A percentile compares a stretch with the other conserved stretches of the same genome.
Evolutionary conservation across 495 filamentous ascomycete species (phyloP).

Genomic region (Xylaria scruposa): DNA sequence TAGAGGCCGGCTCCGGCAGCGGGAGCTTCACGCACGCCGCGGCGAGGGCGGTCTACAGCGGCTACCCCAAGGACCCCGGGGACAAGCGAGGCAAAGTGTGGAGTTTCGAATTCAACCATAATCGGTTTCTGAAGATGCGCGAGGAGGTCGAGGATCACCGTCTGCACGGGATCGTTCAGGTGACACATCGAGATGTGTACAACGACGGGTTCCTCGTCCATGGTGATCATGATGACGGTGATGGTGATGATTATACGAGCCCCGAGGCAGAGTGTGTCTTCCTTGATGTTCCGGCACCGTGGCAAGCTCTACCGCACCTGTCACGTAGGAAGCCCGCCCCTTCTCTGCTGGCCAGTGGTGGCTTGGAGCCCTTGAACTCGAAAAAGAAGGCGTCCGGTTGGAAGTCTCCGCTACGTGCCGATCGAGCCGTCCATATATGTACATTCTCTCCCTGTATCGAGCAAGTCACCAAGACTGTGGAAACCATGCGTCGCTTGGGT

Average conservation of each 20-base stretch:
- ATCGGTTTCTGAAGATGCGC: constrained; percentile 72
- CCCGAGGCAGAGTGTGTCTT: constrained; percentile 84
- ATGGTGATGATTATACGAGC: constrained; percentile 44
- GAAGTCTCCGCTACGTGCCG: constrained; percentile 73
- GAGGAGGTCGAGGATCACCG: constrained; percentile 79
- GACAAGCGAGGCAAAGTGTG: constrained; percentile 74
- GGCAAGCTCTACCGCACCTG: constrained; percentile 86
- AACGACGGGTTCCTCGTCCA: constrained; percentile 76
- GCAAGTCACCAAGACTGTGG: constrained; percentile 85
- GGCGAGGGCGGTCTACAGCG: constrained; percentile 85
- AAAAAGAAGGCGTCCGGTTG: constrained; percentile 38
- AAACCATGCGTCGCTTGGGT: constrained; percentile 73
- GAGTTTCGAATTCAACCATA: constrained; percentile 92
- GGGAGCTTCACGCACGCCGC: constrained; percentile 95
- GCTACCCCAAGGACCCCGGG: constrained; percentile 60
- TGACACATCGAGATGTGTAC: constrained; percentile 95
- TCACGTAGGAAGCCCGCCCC: constrained; percentile 61
- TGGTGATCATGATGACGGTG: no score
- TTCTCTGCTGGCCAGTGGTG: constrained; percentile 26
- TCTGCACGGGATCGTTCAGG: constrained; percentile 71
- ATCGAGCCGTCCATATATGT: constrained; percentile 74
- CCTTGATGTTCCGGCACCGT: constrained; percentile 91
- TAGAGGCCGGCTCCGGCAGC: constrained; percentile 94
- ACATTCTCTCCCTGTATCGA: constrained; percentile 97
- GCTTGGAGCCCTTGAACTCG: constrained; percentile 21